These are phyloP conservation scores for Geranium brycei DNA, from an alignment of 345 rosid species.

Conservation along the genomic window DNA sequence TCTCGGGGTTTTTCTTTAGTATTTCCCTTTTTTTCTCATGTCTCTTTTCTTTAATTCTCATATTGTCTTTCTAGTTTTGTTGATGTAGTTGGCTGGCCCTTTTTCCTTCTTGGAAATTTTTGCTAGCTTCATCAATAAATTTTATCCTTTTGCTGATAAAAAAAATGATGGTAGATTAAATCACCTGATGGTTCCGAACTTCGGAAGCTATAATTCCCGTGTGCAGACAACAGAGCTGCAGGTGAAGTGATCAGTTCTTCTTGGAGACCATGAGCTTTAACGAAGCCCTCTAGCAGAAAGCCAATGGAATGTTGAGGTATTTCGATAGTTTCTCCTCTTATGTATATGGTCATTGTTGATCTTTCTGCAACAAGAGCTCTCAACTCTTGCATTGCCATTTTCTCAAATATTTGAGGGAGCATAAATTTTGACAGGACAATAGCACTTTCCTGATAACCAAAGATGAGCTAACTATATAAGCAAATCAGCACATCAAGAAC, in stretches of 20 bases:
- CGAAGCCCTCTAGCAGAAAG: conserved; percentile 64
- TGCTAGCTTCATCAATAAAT: too few relatives aligned
- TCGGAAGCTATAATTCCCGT: conserved; percentile 38
- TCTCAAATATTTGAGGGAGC: conserved; percentile 83
- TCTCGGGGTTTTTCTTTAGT: too few relatives aligned
- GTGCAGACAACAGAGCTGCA: conserved; percentile 40
- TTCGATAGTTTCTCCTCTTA: conserved; percentile 65
- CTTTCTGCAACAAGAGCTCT: conserved; percentile 64
- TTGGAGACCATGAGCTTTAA: conserved; percentile 42
- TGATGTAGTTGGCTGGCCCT: too few relatives aligned
- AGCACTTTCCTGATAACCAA: conserved; percentile 64
- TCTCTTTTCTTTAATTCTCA: too few relatives aligned
- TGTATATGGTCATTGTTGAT: conserved; percentile 40
- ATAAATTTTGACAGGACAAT: conserved; percentile 56
- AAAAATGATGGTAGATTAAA: conserved; percentile 4
- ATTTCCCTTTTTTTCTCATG: too few relatives aligned
- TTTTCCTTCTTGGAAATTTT: too few relatives aligned
- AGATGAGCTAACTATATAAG: conserved; percentile 3
- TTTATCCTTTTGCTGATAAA: too few relatives aligned
- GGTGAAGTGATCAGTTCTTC: conserved; percentile 57
- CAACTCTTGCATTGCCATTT: conserved; percentile 60
- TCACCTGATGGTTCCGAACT: conserved; percentile 48
- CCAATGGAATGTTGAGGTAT: conserved; percentile 48
- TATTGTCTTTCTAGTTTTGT: too few relatives aligned
- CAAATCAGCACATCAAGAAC: background rate